Evolutionary conservation across 2,329 filamentous ascomycete species (phyloP), one percentile per base, ranked within the genome.

Genomic region (Nothopassalora personata): DNA sequence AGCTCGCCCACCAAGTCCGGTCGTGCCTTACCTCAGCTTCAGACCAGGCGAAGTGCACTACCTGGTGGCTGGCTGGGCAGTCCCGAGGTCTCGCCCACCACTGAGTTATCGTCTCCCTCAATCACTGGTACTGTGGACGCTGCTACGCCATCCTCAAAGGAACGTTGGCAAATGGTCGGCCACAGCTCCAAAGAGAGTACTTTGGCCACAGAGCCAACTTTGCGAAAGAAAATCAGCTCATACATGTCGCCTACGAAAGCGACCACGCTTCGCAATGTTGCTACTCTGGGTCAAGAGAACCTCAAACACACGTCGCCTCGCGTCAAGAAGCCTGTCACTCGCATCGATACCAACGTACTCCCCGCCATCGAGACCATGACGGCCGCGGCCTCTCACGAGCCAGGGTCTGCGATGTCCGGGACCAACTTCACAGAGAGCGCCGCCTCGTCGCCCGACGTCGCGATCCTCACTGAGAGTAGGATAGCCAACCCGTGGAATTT

Each of bases 171-270:
- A 34, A 5, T 51, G 28, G 11, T 51, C 49, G 10, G 23, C 10
- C 6, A 31, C 5, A 51, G 15, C 30, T 43, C 15, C 13, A 43
- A 43, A 15, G 39, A 43, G 13, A 43, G 7, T 15, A 15, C 9
- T 4, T n/a, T 15, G 39, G 18, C 15, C 15, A 3, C 39, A 43
- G 56, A 63, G 5, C 54, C 53, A 19, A 45, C 30, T 34, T 30
- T 66, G 3, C 65, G 63, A 19, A 71, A 71, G 61, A 69, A 70
- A 63, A 61, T 58, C 18, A 68, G 64, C 60, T 68, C 67, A 5
- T 71, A 69, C 59, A 71, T 70, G 69, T 67, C 68, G 23, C 69
- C 70, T 3, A 72, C 70, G 5, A 67, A 66, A 31, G 68, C 69
- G 3, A 64, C 68, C 2, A 65, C 64, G 19, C 68, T 64, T 31